Conservation (phyloP, 768 basidiomycete species). For the Boletus rubroflammeus region DNA sequence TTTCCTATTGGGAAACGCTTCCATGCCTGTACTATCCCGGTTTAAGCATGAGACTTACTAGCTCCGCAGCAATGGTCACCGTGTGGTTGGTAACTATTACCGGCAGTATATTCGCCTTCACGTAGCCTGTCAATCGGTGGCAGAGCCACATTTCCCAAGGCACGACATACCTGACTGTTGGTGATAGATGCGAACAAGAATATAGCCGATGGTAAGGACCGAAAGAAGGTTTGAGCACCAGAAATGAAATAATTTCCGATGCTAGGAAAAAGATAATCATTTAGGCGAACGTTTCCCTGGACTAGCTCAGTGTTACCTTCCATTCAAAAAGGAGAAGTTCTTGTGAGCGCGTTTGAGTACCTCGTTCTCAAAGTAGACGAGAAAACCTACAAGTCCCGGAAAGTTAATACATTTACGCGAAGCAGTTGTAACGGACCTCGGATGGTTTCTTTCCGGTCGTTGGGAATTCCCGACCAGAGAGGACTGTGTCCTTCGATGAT, state of each 20-base stretch:
- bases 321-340: constrained; percentile 90
- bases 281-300: background rate
- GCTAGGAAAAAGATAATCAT: constrained; percentile 36
- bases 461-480: constrained; percentile 84
- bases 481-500: constrained; percentile 83
- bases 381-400: constrained; percentile 57
- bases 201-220: constrained; percentile 89
- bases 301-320: constrained; percentile 47
- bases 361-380: constrained; percentile 90
- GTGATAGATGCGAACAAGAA: constrained; percentile 93
- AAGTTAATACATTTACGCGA: constrained; percentile 3
- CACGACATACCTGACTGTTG: constrained; percentile 55
- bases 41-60: constrained; percentile 55
- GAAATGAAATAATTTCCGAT: constrained; percentile 92
- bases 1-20: constrained; percentile 44
- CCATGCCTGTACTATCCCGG: constrained; percentile 37
- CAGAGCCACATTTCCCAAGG: constrained; percentile 12
- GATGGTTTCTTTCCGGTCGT: constrained; percentile 88
- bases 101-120: constrained; percentile 76
- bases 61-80: constrained; percentile 90
- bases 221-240: constrained; percentile 85
- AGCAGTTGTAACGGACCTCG: constrained; percentile 50
- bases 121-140: constrained; percentile 13
- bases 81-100: constrained; percentile 92
- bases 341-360: constrained; percentile 87